Evolutionary conservation across 495 filamentous ascomycete genomes (phyloP), one percentile per base, ranked within the genome.

Genomic region (Neurospora sp.): DNA sequence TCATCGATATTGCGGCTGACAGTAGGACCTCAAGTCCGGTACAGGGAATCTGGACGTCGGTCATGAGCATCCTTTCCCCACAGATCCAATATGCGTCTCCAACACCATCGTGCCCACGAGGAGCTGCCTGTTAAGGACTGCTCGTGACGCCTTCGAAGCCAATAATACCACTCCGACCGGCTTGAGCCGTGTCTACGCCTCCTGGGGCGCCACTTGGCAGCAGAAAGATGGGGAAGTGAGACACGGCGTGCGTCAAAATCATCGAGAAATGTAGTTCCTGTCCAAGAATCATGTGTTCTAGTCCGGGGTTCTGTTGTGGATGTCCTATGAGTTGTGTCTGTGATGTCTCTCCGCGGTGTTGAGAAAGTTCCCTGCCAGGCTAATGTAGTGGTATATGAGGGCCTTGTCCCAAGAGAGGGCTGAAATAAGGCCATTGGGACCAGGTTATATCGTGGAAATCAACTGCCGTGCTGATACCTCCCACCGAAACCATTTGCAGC

Each of bases 141-240:
- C 75, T 76, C 72, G 76, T 79, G 76, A 78, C 73, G 76, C 44
- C 53, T 20, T 48, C 74, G 76, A 35, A 61, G 20, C 53, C 53
- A 61, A 61, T 59, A 61, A 78, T 76, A 73, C 79, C 45, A 81
- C 74, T 70, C 75, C 69, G 69, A 42, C 73, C 78, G 78, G 78
- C 45, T 70, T 77, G 78, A 42, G 76, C 79, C 79, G 78, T 81
- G 76, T 81, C 78, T 69, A 71, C 73, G 74, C 69, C 75, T 69
- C 70, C 27, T 48, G 37, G 40, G 53, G 69, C 70, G 73, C 76
- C 74, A 72, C 76, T 69, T 53, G 37, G 31, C 27, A 73, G 75
- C 76, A 75, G 65, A 27, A 71, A 40, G 72, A 70, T 12, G 72
- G 65, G 70, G 65, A 69, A 71, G 40, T 22, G 40, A n/a, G 40